These are phyloP conservation scores for Pholiota molesta DNA, from an alignment of 768 basidiomycete genomes.

Conservation along the genomic window DNA sequence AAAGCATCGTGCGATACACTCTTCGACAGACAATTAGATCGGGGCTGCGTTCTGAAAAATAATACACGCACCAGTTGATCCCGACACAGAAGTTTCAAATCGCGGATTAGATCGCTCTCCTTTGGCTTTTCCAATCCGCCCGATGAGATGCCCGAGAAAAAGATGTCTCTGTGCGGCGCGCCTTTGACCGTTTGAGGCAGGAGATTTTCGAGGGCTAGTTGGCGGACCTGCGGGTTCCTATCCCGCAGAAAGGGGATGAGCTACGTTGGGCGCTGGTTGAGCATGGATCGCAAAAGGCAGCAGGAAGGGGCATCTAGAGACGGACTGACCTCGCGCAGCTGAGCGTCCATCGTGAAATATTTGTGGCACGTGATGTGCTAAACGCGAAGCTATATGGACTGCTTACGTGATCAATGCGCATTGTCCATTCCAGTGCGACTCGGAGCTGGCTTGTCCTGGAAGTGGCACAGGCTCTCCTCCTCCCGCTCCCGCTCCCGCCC, in stretches of 20 bases:
- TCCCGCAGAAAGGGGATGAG: conserved; percentile 86
- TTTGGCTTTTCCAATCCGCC: conserved; percentile 60
- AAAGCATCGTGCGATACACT: conserved; percentile 94
- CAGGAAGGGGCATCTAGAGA: conserved; percentile 3
- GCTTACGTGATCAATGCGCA: conserved; percentile 24
- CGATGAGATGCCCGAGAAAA: conserved; percentile 62
- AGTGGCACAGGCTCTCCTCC: background rate
- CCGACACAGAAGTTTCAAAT: conserved; percentile 84
- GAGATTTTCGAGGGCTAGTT: conserved; percentile 84
- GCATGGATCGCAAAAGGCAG: background rate
- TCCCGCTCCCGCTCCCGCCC: background rate
- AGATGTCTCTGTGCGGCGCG: conserved; percentile 73
- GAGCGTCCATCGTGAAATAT: conserved; percentile 41
- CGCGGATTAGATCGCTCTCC: conserved; percentile 72
- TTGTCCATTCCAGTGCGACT: conserved; percentile 15
- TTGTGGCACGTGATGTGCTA: conserved; percentile 35
- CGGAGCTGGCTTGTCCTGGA: background rate
- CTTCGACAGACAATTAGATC: conserved; percentile 41
- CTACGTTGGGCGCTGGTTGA: conserved; percentile 35
- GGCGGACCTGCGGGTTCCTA: conserved; percentile 84
- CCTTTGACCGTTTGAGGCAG: conserved; percentile 77
- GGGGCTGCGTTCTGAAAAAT: background rate
- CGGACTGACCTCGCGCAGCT: conserved; percentile 48
- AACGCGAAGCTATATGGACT: conserved; percentile 17
- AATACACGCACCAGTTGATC: conserved; percentile 72